Evolutionary conservation across 306 rosid genomes (phyloP).

Genomic region (Parietaria judaica): DNA sequence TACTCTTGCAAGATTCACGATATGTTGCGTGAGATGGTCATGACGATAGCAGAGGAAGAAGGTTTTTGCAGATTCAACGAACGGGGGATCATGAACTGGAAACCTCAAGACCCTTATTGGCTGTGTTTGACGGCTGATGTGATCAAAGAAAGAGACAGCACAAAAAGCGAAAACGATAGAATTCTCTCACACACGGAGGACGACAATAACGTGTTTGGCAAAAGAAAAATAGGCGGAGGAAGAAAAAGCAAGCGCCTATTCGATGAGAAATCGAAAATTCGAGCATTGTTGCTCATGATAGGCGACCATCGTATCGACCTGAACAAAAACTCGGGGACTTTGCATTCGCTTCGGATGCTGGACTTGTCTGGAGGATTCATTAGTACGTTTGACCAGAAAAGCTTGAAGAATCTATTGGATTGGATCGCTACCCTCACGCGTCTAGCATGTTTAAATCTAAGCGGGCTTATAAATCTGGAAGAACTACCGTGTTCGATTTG

Average conservation of each 20-base stretch:
- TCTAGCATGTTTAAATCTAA: constrained; percentile 6
- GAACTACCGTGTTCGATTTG: constrained; percentile 6
- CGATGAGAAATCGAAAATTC: not conserved
- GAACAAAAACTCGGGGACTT: not conserved
- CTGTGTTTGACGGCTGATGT: constrained; percentile 7
- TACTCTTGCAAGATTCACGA: constrained; percentile 16
- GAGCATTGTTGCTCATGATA: constrained; percentile 9
- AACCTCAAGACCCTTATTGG: not conserved
- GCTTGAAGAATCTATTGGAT: not conserved
- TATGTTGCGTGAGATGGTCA: constrained; percentile 12
- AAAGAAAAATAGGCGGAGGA: no score
- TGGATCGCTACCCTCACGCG: constrained; percentile 14
- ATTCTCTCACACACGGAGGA: no score
- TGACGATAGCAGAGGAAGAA: constrained; percentile 8
- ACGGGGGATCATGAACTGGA: not conserved
- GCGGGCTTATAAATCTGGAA: not conserved
- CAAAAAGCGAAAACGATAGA: not conserved
- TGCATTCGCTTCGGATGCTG: constrained; percentile 15
- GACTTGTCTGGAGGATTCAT: constrained; percentile 3
- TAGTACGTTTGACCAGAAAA: not conserved
- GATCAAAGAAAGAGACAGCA: not conserved
- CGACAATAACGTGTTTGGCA: no score
- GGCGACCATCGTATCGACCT: not conserved
- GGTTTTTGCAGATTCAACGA: constrained; percentile 8
- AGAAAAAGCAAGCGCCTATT: not conserved